Evolutionary conservation across 768 basidiomycete species (phyloP), one percentile per base, ranked within the genome.

Genomic region (Gautieria morchelliformis): DNA sequence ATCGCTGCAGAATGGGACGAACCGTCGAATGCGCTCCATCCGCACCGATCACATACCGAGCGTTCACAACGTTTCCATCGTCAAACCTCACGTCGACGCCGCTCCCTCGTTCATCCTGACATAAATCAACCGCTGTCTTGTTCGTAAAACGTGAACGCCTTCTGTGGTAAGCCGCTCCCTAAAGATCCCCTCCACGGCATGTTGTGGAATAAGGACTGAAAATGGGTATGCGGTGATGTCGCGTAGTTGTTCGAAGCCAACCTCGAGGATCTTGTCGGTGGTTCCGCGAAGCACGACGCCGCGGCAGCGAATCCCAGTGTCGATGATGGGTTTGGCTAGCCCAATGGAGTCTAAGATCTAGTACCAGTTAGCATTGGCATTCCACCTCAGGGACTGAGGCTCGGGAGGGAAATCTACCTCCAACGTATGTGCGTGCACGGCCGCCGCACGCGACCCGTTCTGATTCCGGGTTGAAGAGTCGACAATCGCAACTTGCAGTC

Each of bases 391-490:
- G n/a, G n/a, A n/a, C n/a, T n/a, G n/a, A n/a, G n/a, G n/a, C n/a
- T n/a, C n/a, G 33, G 11, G 35, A 37, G 35, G 14, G 35, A 37
- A 14, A 4, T 37, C 27, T 37, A 76, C 79, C 67, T 81, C 80
- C 14, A 82, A 67, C 10, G 80, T 81, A 35, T 77, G 74, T 35
- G 80, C 75, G 60, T 82, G 79, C 22, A 81, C 63, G 1, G 72
- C 69, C 4, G 76, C 59, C 0, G 80, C 77, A 19, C 79, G 74
- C 12, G 79, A 78, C 7, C 66, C 64, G 52, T 71, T 69, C 50
- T 68, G 61, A 27, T 72, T 71, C 15, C 68, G 54, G 0, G 52
- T 20, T 4, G 65, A 24, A 24, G 68, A 69, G 54, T 81, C 79
- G 4, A 80, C 75, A n/a, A 79, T 65, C 15, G 73, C 55, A 65